Base-by-base conservation (phyloP, 352 stramenopile species). In the Phytopythium mirpurense region DNA sequence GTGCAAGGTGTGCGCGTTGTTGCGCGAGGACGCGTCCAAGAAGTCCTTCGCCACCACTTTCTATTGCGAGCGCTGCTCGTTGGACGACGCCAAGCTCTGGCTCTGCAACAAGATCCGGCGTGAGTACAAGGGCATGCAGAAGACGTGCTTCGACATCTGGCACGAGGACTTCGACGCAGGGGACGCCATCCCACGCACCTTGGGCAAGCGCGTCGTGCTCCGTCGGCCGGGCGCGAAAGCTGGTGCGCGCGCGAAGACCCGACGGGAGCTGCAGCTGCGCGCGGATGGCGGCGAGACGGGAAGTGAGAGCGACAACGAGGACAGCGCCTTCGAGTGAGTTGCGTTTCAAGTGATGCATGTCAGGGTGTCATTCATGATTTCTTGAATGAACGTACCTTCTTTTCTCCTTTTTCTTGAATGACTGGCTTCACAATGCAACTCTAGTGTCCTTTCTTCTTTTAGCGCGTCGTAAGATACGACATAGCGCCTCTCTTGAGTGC, bases 91-190 rank as follows among this genome's bases (percentile, higher is more conserved):
- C 5, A 60, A 61, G 48, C 55, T 38, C 53, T 66, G 48, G 35
- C 34, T 61, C 12, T 67, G 55, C 34, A 48, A 52, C 14, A 64
- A 60, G 47, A 47, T 49, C 2, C 38, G 56, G 1, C 50, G 42
- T 19, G 21, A 63, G 29, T 54, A 56, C 43, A 63, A 63, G 40
- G 51, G 57, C 29, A 48, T 54, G 0, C 19, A 6, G 1, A 66
- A 66, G 41, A 64, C 56, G 1, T 68, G 61, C 29, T 68, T 68
- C 24, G 40, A 59, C 15, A 59, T 68, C 6, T 64, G 56, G 61
- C 56, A 64, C 26, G 61, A 64, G 32, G 61, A 68, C 36, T 68
- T 64, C 32, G 42, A 56, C 18, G 26, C 21, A 8, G 43, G 54
- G 10, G 29, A 51, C 23, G 14, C 2, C 19, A 62, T 59, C 35